These are phyloP conservation scores for Pontederia paniculata DNA, from an alignment of 176 grass and related monocot species.

Conservation along the genomic window DNA sequence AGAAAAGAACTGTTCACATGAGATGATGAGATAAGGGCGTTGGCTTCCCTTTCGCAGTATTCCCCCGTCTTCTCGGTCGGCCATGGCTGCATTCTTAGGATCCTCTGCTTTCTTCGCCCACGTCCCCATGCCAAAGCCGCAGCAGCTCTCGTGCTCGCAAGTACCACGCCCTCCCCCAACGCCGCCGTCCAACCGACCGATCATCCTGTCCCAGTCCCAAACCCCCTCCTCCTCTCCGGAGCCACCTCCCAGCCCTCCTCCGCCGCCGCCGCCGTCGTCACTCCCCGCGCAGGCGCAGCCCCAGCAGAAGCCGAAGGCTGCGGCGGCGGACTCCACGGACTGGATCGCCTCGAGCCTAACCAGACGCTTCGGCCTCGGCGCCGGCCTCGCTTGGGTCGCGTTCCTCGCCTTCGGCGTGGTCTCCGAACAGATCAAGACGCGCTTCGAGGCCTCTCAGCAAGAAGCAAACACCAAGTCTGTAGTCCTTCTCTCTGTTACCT, in stretches of 20 bases:
- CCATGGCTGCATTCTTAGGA: conserved; percentile 67
- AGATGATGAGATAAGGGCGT: no score
- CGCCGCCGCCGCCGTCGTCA: background rate
- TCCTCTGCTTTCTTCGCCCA: conserved; percentile 47
- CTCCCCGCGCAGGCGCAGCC: conserved; percentile 1
- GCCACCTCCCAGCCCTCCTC: no score
- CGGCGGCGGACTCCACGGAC: conserved; percentile 55
- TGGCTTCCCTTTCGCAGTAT: background rate
- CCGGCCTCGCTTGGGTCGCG: conserved; percentile 79
- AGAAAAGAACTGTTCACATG: no score
- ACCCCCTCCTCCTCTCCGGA: conserved; percentile 21
- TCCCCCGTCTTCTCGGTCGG: background rate
- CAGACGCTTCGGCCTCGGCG: conserved; percentile 81
- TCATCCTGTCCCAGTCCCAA: conserved; percentile 16
- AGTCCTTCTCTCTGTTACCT: background rate
- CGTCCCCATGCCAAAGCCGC: conserved; percentile 37
- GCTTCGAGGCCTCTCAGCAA: conserved; percentile 83
- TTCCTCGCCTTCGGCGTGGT: conserved; percentile 84
- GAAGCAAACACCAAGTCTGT: conserved; percentile 85
- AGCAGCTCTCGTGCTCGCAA: conserved; percentile 56
- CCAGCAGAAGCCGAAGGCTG: conserved; percentile 28
- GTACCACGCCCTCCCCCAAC: conserved; percentile 33
- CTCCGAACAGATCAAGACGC: conserved; percentile 97
- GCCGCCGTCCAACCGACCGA: conserved; percentile 25
- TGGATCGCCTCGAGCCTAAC: conserved; percentile 83